These are phyloP conservation scores for Cyberlindnera bimundalis DNA, from an alignment of 805 yeast species.

Conservation along the genomic window DNA sequence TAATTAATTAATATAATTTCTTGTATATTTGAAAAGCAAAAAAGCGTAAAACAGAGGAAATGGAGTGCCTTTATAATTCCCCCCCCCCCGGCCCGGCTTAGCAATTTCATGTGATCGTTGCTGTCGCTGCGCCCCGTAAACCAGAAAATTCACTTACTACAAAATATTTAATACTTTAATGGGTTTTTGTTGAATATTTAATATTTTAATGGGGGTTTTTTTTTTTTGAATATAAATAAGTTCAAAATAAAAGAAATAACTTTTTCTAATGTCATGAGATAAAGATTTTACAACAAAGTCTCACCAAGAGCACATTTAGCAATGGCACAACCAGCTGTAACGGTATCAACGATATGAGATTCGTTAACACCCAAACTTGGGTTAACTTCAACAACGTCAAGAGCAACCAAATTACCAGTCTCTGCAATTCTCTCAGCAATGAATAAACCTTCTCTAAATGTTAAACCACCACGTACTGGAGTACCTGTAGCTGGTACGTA, in stretches of 20 bases:
- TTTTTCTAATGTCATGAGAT: too few species aligned
- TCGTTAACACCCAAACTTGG: conserved; percentile 83
- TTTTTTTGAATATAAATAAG: neutral
- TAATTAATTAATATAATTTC: too few species aligned
- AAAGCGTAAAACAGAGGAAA: too few species aligned
- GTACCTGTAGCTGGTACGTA: conserved; percentile 98
- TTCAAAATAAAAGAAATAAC: too few species aligned
- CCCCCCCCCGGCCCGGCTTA: too few species aligned
- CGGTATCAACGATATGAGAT: conserved; percentile 74
- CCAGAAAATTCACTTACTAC: too few species aligned
- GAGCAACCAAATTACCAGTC: conserved; percentile 80
- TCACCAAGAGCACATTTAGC: conserved; percentile 95
- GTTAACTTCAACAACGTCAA: conserved; percentile 92
- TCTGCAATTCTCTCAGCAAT: conserved; percentile 89
- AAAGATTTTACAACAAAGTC: conserved; percentile 50
- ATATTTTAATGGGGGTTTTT: too few species aligned
- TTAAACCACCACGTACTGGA: conserved; percentile 93
- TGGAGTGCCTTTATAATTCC: too few species aligned
- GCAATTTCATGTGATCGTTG: conserved; percentile 2
- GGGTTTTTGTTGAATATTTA: too few species aligned
- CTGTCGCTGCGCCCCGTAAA: conserved; percentile 1
- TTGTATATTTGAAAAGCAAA: too few species aligned
- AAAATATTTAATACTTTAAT: too few species aligned
- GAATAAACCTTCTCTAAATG: conserved; percentile 91
- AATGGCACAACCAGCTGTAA: conserved; percentile 84